A percentile compares a stretch with the other conserved stretches of the same genome.
phyloP scores from a whole-genome alignment of 1,284 basidiomycete genomes.

The Papiliotrema terrestris region DNA sequence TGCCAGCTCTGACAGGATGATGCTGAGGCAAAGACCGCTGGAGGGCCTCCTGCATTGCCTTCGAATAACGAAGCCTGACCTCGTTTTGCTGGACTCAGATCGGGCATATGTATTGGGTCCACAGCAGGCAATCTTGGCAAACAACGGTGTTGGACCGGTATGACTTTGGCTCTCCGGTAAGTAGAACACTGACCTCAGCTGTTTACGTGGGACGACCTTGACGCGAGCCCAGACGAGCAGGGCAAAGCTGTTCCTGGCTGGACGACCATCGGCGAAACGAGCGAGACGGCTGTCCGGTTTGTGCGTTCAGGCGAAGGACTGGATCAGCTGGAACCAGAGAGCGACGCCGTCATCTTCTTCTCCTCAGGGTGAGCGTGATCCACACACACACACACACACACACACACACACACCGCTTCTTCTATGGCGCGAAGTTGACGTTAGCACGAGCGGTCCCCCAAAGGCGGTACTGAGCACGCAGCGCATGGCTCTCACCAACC shows the following conservation, averaged over 20 bases:
- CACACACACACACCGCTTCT: too few species aligned
- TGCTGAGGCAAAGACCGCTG: constrained; percentile 8
- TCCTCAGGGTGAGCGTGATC: constrained; percentile 32
- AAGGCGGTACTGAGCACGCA: constrained; percentile 44
- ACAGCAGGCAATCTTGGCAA: background rate
- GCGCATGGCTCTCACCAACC: constrained; percentile 34
- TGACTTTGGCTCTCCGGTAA: background rate
- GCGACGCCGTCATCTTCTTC: constrained; percentile 45
- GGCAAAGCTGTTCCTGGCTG: too few species aligned
- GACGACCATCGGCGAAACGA: too few species aligned
- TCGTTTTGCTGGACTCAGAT: constrained; percentile 35
- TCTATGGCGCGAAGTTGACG: constrained; percentile 1
- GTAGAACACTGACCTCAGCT: too few species aligned
- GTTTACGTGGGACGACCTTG: too few species aligned
- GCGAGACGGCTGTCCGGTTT: too few species aligned
- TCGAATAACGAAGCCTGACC: constrained; percentile 19
- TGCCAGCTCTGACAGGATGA: background rate
- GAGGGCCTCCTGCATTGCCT: constrained; percentile 34
- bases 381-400: too few species aligned
- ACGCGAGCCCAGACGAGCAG: too few species aligned
- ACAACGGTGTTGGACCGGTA: constrained; percentile 4
- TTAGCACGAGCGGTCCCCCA: constrained; percentile 34
- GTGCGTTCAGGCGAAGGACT: constrained; percentile 5
- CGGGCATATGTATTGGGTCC: constrained; percentile 21
- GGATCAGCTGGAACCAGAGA: constrained; percentile 27